Percentiles rank a stretch among this genome's conserved stretches.
These are phyloP conservation scores for Lasiodiplodia theobromae DNA, from an alignment of 2,329 filamentous ascomycete genomes.

Conservation along the genomic window DNA sequence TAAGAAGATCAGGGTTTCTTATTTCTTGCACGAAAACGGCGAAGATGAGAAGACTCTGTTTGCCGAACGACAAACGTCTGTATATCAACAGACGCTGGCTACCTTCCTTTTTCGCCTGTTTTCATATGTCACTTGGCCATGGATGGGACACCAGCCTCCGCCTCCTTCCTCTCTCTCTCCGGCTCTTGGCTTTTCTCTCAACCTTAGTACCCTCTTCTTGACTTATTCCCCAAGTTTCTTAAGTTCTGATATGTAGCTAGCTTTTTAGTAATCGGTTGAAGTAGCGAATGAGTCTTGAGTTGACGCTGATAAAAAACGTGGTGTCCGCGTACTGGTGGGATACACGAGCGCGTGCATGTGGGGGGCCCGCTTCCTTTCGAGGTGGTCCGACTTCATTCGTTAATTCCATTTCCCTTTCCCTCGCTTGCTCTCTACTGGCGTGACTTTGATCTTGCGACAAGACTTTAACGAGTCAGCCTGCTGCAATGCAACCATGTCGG, in stretches of 20 bases:
- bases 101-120: constrained; percentile 25
- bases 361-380: background rate
- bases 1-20: constrained; percentile 24
- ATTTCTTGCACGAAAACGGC: constrained; percentile 19
- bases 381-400: background rate
- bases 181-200: constrained; percentile 17
- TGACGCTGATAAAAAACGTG: constrained; percentile 8
- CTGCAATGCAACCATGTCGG: too few species aligned
- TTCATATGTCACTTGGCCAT: constrained; percentile 25
- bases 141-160: background rate
- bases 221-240: constrained; percentile 31
- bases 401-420: background rate
- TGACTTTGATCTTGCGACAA: background rate
- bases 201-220: constrained; percentile 27
- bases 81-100: constrained; percentile 18
- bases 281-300: constrained; percentile 29
- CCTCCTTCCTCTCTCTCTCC: constrained; percentile 6
- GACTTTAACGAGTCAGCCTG: too few species aligned
- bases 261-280: constrained; percentile 30
- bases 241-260: constrained; percentile 30
- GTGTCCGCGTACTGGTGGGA: background rate
- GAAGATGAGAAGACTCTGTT: constrained; percentile 18
- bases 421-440: background rate
- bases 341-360: background rate
- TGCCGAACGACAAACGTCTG: constrained; percentile 11